These are phyloP conservation scores for Cystobasidium ongulense DNA, from an alignment of 768 basidiomycete genomes.

Conservation along the genomic window DNA sequence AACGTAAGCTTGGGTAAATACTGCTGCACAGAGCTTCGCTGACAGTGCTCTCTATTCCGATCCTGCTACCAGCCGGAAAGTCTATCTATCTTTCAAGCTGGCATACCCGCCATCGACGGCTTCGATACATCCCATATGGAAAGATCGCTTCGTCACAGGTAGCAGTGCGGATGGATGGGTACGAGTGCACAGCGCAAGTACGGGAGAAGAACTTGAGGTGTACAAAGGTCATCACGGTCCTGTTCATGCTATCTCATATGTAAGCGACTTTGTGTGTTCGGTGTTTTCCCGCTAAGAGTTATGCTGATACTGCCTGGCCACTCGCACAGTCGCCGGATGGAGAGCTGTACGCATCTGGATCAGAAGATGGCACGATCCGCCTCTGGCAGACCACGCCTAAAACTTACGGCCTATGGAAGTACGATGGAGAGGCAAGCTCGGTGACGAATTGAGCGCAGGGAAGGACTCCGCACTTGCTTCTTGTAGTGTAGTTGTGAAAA, in stretches of 20 bases:
- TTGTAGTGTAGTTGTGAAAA: neutral
- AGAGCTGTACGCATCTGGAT: conserved; percentile 93
- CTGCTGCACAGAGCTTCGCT: too few relatives aligned
- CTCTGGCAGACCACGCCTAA: conserved; percentile 87
- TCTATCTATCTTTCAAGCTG: conserved; percentile 52
- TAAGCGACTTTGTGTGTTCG: neutral
- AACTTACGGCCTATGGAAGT: conserved; percentile 68
- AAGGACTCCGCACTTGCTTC: neutral
- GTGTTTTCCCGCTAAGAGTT: too few relatives aligned
- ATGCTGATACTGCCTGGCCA: neutral
- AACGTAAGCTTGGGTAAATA: too few relatives aligned
- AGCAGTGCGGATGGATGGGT: conserved; percentile 91
- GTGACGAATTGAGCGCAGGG: neutral
- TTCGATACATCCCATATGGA: conserved; percentile 79
- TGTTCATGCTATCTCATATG: conserved; percentile 71
- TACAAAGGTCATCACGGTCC: conserved; percentile 96
- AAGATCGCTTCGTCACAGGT: conserved; percentile 88
- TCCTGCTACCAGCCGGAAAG: neutral
- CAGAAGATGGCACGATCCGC: conserved; percentile 84
- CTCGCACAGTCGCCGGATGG: conserved; percentile 70
- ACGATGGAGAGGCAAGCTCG: conserved; percentile 1
- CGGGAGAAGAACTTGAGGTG: conserved; percentile 81
- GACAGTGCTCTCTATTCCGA: neutral
- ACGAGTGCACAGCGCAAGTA: conserved; percentile 70
- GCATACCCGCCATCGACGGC: conserved; percentile 85